Evolutionary conservation across 2,329 filamentous ascomycete species (phyloP), one percentile per base, ranked within the genome.

Genomic region (Fusarium sacchari): DNA sequence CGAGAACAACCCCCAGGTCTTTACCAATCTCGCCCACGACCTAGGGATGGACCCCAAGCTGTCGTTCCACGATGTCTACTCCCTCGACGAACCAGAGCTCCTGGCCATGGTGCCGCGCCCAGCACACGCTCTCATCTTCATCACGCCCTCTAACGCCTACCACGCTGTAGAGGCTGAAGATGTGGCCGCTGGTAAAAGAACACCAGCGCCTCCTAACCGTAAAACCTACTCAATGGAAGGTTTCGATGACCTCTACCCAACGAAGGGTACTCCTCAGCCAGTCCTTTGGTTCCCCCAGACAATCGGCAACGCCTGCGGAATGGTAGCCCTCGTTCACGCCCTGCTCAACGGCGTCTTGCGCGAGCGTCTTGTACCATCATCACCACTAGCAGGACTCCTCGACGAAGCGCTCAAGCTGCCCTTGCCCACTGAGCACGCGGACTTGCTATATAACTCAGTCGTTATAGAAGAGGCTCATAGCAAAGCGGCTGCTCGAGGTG

Each of bases 221-320:
- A 24, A 50, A 1, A 11, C 17, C 12, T 50, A 50, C 47, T 11
- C 12, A 3, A 50, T 50, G 30, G 47, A 34, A 2, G 47, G 47
- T 3, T 50, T 50, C n/a, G 30, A 50, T 24, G 30, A 20, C 9
- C 17, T 50, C 17, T 50, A 34, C 4, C 30, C 47, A 2, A 15
- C n/a, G 0, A 3, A 34, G 1, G 18, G 12, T 8, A 15, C 6
- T 12, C 24, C 42, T 6, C 30, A 50, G 17, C 47, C 47, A 0
- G 47, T 50, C 17, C 47, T 50, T 6, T 50, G 47, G 47, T 50
- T 50, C 1, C 47, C 47, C 12, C 47, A 50, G 17, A 50, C 47
- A 11, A 50, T 50, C 17, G 47, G 47, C 12, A 50, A 50, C 30
- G 47, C 47, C 12, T 50, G 47, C 5, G 47, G 47, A 3, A 50